Conservation (phyloP, 805 yeast species). For the Starmerella etchellsii region DNA sequence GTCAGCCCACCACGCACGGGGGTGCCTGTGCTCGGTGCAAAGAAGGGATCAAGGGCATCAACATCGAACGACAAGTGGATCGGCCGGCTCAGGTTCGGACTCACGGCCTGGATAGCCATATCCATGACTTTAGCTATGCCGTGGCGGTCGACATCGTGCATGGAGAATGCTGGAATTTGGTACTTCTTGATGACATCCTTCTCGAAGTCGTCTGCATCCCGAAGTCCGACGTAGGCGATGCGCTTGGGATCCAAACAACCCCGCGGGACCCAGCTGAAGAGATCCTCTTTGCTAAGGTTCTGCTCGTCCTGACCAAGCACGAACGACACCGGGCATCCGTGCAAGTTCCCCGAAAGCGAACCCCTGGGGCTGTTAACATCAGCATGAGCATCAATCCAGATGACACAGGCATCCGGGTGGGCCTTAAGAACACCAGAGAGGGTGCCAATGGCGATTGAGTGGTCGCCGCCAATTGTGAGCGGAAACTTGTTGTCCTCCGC, state of each 20-base stretch:
- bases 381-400: conserved; percentile 98
- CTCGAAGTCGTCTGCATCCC: conserved; percentile 87
- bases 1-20: conserved; percentile 95
- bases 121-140: conserved; percentile 87
- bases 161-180: conserved; percentile 73
- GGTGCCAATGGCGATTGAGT: conserved; percentile 89
- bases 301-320: conserved; percentile 63
- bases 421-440: conserved; percentile 67
- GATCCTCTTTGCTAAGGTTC: conserved; percentile 53
- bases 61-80: conserved; percentile 89
- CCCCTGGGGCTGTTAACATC: conserved; percentile 83
- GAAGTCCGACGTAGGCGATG: conserved; percentile 83
- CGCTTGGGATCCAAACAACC: conserved; percentile 46
- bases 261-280: conserved; percentile 69
- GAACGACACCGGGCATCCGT: conserved; percentile 93
- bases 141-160: conserved; percentile 91
- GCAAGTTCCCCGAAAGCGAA: conserved; percentile 80
- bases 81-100: conserved; percentile 61
- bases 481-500: conserved; percentile 46
- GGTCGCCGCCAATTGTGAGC: conserved; percentile 90
- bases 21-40: conserved; percentile 95
- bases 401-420: conserved; percentile 74
- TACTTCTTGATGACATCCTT: conserved; percentile 55
- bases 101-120: conserved; percentile 71
- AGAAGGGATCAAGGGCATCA: conserved; percentile 90